phyloP scores from a whole-genome alignment of 139 green algal species.

The Micromonas pusilla region DNA sequence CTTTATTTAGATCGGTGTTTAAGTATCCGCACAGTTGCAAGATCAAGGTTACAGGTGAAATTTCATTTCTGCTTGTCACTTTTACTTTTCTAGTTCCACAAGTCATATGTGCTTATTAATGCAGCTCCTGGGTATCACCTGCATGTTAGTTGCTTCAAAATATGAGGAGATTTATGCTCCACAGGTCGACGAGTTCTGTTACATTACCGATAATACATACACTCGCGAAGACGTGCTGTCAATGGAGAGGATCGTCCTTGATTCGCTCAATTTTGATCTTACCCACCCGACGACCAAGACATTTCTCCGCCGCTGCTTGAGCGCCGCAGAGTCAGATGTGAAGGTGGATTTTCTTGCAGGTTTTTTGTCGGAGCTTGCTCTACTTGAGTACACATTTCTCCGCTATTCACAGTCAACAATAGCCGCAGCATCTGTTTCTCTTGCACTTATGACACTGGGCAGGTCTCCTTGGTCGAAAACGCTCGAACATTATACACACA shows the following conservation, averaged over 20 bases:
- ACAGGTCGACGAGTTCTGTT: conserved; percentile 83
- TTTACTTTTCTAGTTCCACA: conserved; percentile 17
- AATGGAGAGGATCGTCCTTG: conserved; percentile 78
- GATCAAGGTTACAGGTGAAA: conserved; percentile 66
- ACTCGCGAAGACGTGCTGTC: conserved; percentile 66
- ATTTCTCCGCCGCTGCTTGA: conserved; percentile 71
- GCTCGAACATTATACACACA: background rate
- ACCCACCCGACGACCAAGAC: conserved; percentile 80
- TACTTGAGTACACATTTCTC: conserved; percentile 79
- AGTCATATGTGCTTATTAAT: too few relatives aligned
- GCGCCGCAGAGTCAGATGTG: conserved; percentile 32
- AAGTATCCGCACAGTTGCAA: conserved; percentile 44
- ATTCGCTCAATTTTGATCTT: conserved; percentile 78
- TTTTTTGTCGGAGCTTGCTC: conserved; percentile 82
- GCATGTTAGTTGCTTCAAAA: conserved; percentile 91
- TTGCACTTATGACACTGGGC: background rate
- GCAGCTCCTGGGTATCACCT: conserved; percentile 79
- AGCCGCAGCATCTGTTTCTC: conserved; percentile 2
- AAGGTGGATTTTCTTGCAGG: conserved; percentile 61
- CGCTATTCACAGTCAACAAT: conserved; percentile 45
- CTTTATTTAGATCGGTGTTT: conserved; percentile 87
- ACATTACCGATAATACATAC: conserved; percentile 98
- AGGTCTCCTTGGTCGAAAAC: background rate
- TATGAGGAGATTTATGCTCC: conserved; percentile 98
- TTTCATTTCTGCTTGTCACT: conserved; percentile 86